phyloP scores from a whole-genome alignment of 352 stramenopile genomes.

The Globisporangium polare region DNA sequence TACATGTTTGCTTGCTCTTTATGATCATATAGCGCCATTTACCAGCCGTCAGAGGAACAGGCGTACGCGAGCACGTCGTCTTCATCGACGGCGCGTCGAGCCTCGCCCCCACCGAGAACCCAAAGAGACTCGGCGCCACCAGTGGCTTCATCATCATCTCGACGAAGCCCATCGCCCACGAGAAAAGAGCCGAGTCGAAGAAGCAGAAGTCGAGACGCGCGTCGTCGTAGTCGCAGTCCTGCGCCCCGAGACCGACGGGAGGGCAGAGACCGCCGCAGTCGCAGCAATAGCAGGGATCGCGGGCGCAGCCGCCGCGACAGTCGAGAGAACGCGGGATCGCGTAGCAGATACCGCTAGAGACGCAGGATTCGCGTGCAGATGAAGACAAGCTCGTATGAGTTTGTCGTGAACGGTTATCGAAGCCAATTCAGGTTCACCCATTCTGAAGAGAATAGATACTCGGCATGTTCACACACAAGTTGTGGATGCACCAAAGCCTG shows the following conservation, averaged over 20 bases:
- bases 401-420: neutral
- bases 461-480: too few species aligned
- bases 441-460: too few species aligned
- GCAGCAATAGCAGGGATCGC: constrained; percentile 24
- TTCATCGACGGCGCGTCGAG: neutral
- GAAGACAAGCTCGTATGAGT: too few species aligned
- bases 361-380: neutral
- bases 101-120: neutral
- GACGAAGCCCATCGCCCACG: constrained; percentile 16
- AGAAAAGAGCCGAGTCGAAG: constrained; percentile 24
- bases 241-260: neutral
- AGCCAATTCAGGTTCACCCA: too few species aligned
- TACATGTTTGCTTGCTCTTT: neutral
- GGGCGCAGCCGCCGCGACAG: constrained; percentile 12
- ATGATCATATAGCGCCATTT: constrained; percentile 36
- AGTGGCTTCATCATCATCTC: constrained; percentile 7
- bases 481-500: too few species aligned
- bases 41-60: constrained; percentile 20
- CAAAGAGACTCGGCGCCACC: neutral
- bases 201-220: constrained; percentile 21
- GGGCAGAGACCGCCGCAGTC: constrained; percentile 14
- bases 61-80: neutral
- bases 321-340: constrained; percentile 12
- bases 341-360: constrained; percentile 8
- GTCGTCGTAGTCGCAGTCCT: constrained; percentile 23